phyloP scores from a whole-genome alignment of 495 filamentous ascomycete species.

The Terfezia claveryi region DNA sequence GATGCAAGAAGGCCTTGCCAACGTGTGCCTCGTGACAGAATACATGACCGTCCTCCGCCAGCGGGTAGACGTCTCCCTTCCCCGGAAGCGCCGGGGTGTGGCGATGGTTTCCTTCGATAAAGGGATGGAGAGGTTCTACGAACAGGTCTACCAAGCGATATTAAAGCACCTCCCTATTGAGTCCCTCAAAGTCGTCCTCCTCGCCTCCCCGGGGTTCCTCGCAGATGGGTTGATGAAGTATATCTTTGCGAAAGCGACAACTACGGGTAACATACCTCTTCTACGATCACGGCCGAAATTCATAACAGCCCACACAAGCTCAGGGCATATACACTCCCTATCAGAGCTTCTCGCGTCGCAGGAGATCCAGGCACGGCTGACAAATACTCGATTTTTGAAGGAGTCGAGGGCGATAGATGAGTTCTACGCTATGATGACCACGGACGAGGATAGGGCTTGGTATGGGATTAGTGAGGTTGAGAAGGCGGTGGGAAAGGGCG shows the following conservation, averaged over 20 bases:
- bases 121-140: slow-evolving; percentile 61
- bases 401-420: slow-evolving; percentile 74
- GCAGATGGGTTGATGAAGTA: slow-evolving; percentile 60
- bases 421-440: slow-evolving; percentile 55
- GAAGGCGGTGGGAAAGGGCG: slow-evolving; percentile 67
- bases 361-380: slow-evolving; percentile 50
- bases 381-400: slow-evolving; percentile 64
- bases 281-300: slow-evolving; percentile 40
- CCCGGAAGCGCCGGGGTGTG: slow-evolving; percentile 43
- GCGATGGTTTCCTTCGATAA: slow-evolving; percentile 35
- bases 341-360: slow-evolving; percentile 65
- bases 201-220: slow-evolving; percentile 77
- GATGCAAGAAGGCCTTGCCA: slow-evolving; percentile 84
- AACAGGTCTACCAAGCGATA: slow-evolving; percentile 52
- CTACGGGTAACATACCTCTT: slow-evolving; percentile 38
- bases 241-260: slow-evolving; percentile 48
- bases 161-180: slow-evolving; percentile 57
- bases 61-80: slow-evolving; percentile 60
- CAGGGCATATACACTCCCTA: slow-evolving; percentile 64
- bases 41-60: slow-evolving; percentile 75
- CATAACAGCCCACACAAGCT: slow-evolving; percentile 62
- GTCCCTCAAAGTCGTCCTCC: slow-evolving; percentile 45
- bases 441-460: slow-evolving; percentile 76
- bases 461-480: slow-evolving; percentile 77
- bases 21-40: slow-evolving; percentile 83